A percentile compares a stretch with the other conserved stretches of the same genome.
Conservation (phyloP, 2,329 filamentous ascomycete species). For the Alternaria alternata region DNA sequence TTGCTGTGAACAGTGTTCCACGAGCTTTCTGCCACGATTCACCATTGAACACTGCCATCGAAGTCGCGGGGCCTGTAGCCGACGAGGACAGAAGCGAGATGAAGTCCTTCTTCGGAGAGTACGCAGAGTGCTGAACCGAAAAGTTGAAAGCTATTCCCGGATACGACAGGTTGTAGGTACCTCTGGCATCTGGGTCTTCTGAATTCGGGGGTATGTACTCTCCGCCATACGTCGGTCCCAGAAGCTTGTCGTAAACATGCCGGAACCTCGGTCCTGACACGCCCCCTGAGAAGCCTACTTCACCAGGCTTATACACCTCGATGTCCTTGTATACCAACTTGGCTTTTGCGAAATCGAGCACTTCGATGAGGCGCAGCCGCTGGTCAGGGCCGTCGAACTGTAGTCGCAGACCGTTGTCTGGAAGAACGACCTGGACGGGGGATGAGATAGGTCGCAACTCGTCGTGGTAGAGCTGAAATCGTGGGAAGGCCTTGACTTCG, state of each 20-base stretch:
- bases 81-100: constrained; percentile 84
- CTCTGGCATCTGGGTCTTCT: constrained; percentile 62
- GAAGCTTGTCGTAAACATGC: constrained; percentile 90
- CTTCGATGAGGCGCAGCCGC: constrained; percentile 86
- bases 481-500: constrained; percentile 81
- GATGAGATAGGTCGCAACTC: constrained; percentile 75
- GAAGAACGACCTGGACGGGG: constrained; percentile 78
- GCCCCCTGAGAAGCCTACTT: constrained; percentile 39
- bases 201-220: constrained; percentile 79
- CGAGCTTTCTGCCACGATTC: constrained; percentile 89
- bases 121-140: constrained; percentile 75
- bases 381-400: constrained; percentile 96
- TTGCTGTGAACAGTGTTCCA: constrained; percentile 76
- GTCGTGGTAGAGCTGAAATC: constrained; percentile 83
- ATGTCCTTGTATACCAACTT: constrained; percentile 82
- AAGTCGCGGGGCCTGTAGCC: constrained; percentile 76
- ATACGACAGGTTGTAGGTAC: constrained; percentile 91
- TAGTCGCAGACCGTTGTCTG: constrained; percentile 85
- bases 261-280: constrained; percentile 77
- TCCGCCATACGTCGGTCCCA: constrained; percentile 92
- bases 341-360: constrained; percentile 87
- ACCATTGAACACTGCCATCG: constrained; percentile 91
- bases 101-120: constrained; percentile 80
- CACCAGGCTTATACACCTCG: constrained; percentile 74
- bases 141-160: constrained; percentile 95